Base-by-base conservation (phyloP, 495 filamentous ascomycete species). In the Cladorrhinum samala region DNA sequence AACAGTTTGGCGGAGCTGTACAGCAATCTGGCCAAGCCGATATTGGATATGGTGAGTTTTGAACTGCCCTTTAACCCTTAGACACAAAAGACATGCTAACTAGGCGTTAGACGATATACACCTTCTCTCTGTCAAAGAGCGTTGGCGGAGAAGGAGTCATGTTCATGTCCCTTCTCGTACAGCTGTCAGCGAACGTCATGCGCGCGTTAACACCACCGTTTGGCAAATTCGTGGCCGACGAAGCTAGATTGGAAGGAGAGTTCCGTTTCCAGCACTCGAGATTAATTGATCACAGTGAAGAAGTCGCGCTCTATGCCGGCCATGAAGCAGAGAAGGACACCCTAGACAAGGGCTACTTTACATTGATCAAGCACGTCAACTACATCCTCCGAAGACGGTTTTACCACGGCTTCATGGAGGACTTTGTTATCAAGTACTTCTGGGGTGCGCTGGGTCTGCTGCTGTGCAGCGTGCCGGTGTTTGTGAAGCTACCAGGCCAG, bases 401-500 rank as follows among this genome's bases (percentile, higher is more conserved):
- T 59, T 97, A 96, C 65, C 90, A 98, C 62, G 91, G 90, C 11
- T 84, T 98, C 56, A 96, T 97, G 93, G 94, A 98, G 65, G 93
- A 98, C 66, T 98, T 95, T 71, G 88, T 97, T 13, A 92, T 97
- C 62, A 98, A 98, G 71, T 98, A 98, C 63, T 93, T 96, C 74
- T 98, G 93, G 93, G 94, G 94, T 48, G 93, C 93, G 3, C 59
- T 98, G 43, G 93, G 93, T 5, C 78, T 97, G 60, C 70, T 94
- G 56, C 83, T 98, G n/a, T 97, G 94, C 74, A 92, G 90, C 63
- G 82, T 96, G 2, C 93, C 93, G 1, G 92, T 97, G 0, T 98
- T 98, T 68, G 88, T 97, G 76, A 90, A 88, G 71, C 76, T 96
- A 2, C 92, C 93, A 8, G 88, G 88, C 21, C 65, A 69, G 46